These are phyloP conservation scores for Termitomyces sp. DNA, from an alignment of 768 basidiomycete genomes.

Conservation along the genomic window DNA sequence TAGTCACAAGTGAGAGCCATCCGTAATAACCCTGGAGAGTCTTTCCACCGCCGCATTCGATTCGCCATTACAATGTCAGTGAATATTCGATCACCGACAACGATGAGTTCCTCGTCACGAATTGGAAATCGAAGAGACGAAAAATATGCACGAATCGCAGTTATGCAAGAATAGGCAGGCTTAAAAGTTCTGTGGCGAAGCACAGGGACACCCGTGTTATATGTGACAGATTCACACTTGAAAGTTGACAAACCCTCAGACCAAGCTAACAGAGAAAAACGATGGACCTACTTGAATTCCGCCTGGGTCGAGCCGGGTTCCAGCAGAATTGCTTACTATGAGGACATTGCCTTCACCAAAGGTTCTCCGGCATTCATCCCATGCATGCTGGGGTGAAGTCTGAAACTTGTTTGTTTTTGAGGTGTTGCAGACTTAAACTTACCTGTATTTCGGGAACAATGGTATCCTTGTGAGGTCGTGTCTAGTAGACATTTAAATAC, in stretches of 20 bases:
- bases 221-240: conserved; percentile 83
- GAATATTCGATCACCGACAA: conserved; percentile 91
- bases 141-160: conserved; percentile 74
- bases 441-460: conserved; percentile 78
- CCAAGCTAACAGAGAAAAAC: background rate
- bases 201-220: conserved; percentile 78
- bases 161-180: conserved; percentile 76
- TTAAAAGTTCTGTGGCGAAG: conserved; percentile 75
- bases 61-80: conserved; percentile 89
- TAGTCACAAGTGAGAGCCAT: conserved; percentile 18
- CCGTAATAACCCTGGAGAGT: conserved; percentile 3
- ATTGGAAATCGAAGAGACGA: conserved; percentile 53
- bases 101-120: conserved; percentile 59
- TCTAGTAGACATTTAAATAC: conserved; percentile 42
- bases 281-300: conserved; percentile 64
- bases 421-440: conserved; percentile 9
- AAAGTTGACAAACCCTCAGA: background rate
- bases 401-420: background rate
- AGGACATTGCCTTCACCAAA: conserved; percentile 82
- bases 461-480: conserved; percentile 71
- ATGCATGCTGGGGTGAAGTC: conserved; percentile 52
- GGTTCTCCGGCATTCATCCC: conserved; percentile 64
- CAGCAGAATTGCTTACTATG: conserved; percentile 94
- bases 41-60: conserved; percentile 45
- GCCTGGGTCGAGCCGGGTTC: conserved; percentile 72